Base-by-base conservation (phyloP, 768 basidiomycete genomes). In the Boletus vermiculosoides region DNA sequence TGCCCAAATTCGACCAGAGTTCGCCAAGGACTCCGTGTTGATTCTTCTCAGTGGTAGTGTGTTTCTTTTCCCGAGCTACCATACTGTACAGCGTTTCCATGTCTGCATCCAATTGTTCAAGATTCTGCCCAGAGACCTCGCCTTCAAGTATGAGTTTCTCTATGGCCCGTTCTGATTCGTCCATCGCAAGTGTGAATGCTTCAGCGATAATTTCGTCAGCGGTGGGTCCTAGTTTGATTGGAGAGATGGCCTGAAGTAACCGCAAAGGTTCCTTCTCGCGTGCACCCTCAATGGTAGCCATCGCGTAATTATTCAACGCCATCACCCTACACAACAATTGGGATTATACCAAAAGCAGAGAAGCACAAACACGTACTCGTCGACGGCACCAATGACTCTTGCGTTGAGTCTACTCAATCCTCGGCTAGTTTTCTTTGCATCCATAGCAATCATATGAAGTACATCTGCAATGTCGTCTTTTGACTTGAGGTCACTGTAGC, bases 231-330 rank as follows among this genome's bases (percentile, higher is more conserved):
- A 61, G 60, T 1, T 64, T 66, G 70, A 81, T 76, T 1, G 79
- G 80, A 0, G 76, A 66, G 49, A 84, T 66, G 3, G 70, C 72
- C 30, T 66, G 64, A 25, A 81, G 57, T 7, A 75, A 52, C 22
- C 55, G 50, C 6, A 72, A 66, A 5, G 70, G 66, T 7, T 66
- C 63, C 47, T 69, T 70, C 22, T 62, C 45, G 30, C 65, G 62
- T 15, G 76, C 70, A 22, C 57, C 66, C 55, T 76, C 75, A 36
- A 92, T 89, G 10, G 79, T 76, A 11, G 76, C 73, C 49, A 90
- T 74, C 2, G 87, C 90, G 62, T 87, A 84, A 53, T 84, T 85
- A 58, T 90, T 92, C 50, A 89, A 77, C 0, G 89, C 87, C 72
- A 88, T 79, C 62, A 91, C 83, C 45, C 88, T 91, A 20, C 31